These are phyloP conservation scores for Mesostigma viride DNA, from an alignment of 139 green algal species.

Conservation along the genomic window DNA sequence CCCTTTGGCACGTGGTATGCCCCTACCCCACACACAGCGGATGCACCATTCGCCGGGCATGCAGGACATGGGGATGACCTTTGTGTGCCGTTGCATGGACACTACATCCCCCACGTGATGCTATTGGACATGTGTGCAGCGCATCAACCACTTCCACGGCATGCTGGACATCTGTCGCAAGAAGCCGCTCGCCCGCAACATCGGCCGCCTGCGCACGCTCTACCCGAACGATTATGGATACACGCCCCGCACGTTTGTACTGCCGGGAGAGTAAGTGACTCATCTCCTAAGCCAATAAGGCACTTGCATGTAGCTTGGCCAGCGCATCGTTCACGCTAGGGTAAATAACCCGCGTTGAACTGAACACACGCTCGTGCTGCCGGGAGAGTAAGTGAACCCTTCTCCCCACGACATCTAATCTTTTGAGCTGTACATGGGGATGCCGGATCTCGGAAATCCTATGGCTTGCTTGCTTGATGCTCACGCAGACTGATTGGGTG, in stretches of 20 bases:
- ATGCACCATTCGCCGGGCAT: not conserved
- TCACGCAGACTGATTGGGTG: too few species aligned
- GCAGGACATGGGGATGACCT: not conserved
- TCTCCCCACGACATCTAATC: too few species aligned
- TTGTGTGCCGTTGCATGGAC: not conserved
- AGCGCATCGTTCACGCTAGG: too few species aligned
- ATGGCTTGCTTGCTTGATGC: too few species aligned
- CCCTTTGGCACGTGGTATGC: not conserved
- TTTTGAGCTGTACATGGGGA: too few species aligned
- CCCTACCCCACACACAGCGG: not conserved
- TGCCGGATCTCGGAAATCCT: too few species aligned
- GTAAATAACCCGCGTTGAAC: too few species aligned
- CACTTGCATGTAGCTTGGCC: too few species aligned
- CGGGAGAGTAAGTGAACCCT: constrained; percentile 6
- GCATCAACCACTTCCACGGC: constrained; percentile 77
- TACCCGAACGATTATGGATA: constrained; percentile 21
- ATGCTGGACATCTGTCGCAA: constrained; percentile 78
- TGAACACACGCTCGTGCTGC: constrained; percentile 57
- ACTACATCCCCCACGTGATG: not conserved
- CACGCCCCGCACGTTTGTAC: constrained; percentile 41
- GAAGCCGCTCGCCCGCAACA: constrained; percentile 54
- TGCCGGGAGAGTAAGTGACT: constrained; percentile 33
- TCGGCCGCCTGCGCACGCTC: constrained; percentile 40
- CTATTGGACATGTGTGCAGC: constrained; percentile 38
- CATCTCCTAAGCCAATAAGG: too few species aligned